Evolutionary conservation across 192 early-diverging fungal species (phyloP).

Genomic region (Chytriomyces hyalinus): DNA sequence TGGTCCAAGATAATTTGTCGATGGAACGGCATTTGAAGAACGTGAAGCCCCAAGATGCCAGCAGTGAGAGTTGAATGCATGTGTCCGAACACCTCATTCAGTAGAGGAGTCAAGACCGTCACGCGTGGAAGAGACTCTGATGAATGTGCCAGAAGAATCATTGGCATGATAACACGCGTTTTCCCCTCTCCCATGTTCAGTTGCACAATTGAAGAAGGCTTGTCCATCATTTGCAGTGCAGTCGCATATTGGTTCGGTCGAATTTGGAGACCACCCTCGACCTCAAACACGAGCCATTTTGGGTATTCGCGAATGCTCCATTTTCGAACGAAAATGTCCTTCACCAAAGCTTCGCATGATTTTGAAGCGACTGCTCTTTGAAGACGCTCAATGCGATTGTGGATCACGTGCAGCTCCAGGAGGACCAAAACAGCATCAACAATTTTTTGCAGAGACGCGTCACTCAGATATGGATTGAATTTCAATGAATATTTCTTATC

Average conservation of each 20-base stretch:
- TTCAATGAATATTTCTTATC: neutral
- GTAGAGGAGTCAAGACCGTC: neutral
- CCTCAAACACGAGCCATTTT: neutral
- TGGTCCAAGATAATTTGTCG: neutral
- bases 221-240: constrained; percentile 1
- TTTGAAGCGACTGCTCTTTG: no score
- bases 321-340: constrained; percentile 9
- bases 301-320: neutral
- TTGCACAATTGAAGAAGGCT: constrained; percentile 8
- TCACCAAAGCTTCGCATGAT: neutral
- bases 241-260: constrained; percentile 7
- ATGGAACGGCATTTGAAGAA: neutral
- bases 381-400: neutral
- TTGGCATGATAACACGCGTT: constrained; percentile 20
- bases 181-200: constrained; percentile 21
- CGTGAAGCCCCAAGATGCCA: constrained; percentile 4
- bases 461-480: constrained; percentile 14
- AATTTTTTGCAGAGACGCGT: neutral
- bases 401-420: neutral
- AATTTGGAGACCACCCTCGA: constrained; percentile 6
- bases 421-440: neutral
- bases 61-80: neutral
- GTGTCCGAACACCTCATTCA: neutral
- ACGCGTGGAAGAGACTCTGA: neutral
- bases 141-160: neutral